Evolutionary conservation across 2,329 filamentous ascomycete genomes (phyloP), one percentile per base, ranked within the genome.

Genomic region (Pseudopithomyces chartarum): DNA sequence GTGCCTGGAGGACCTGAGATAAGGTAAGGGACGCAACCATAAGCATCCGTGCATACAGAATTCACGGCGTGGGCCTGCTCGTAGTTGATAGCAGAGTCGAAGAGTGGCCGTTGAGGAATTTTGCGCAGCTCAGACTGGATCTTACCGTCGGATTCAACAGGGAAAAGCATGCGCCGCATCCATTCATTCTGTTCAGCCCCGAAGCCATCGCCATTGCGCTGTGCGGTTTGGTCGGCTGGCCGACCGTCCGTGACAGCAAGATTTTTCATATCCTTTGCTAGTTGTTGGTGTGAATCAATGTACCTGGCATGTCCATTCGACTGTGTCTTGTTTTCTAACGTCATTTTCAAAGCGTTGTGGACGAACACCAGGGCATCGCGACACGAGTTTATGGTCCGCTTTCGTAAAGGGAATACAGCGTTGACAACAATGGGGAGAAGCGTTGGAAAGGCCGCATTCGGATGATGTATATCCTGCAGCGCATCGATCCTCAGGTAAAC

Each of bases 1-100:
- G 80, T 82, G n/a, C 81, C 81, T 11, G 81, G 80, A 10, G 81
- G 80, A 0, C 81, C 81, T 7, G 76, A 78, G 17, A 83, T 79
- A 10, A 82, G 69, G 58, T 78, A 82, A 2, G 80, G 80, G 6
- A 82, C 59, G 13, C 62, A 68, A 6, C 81, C 81, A 65, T 80
- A 82, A 13, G 77, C 68, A 36, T 72, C 64, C 12, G 63, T 63
- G 26, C 77, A 68, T 2, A 81, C 66, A 8, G 77, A 75, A 33
- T 79, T 73, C 6, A 82, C 76, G 1, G 79, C 79, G 62, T 78
- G 78, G 52, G 76, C 61, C 63, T 83, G 81, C 61, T 83, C 81
- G 61, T 78, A 80, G 56, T 83, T 82, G 13, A 82, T 64, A 33
- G 70, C 60, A 6, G 56, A 33, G 59, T 83, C 80, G 44, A 75